Evolutionary conservation across 2,329 filamentous ascomycete genomes (phyloP).

Genomic region (Phoma sp.): DNA sequence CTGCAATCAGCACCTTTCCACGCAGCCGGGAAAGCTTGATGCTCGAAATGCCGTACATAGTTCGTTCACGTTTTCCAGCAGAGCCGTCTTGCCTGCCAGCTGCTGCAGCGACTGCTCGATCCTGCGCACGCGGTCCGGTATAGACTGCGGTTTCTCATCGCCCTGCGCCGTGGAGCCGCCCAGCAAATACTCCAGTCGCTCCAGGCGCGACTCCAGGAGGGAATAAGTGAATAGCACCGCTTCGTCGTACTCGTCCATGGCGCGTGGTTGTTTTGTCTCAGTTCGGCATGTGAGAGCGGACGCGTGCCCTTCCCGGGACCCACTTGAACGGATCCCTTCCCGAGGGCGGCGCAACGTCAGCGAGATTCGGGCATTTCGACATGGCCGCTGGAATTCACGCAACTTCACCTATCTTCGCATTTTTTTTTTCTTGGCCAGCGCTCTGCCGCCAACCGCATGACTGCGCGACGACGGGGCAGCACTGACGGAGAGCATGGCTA

Average conservation of each 20-base stretch:
- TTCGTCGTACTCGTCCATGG: conserved; percentile 49
- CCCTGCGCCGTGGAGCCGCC: conserved; percentile 37
- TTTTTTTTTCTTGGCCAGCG: background rate
- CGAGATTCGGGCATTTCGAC: conserved; percentile 1
- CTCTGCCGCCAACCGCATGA: conserved; percentile 28
- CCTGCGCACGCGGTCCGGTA: conserved; percentile 44
- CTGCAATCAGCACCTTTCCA: conserved; percentile 22
- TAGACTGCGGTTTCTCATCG: conserved; percentile 34
- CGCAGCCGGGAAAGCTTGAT: background rate
- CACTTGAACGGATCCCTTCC: background rate
- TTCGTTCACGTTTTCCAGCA: conserved; percentile 49
- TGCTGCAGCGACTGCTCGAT: conserved; percentile 48
- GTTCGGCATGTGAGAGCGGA: conserved; percentile 18
- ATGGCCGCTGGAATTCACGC: background rate
- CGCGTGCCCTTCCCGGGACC: conserved; percentile 5
- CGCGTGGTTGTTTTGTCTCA: conserved; percentile 14
- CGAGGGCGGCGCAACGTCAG: conserved; percentile 21
- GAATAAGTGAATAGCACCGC: conserved; percentile 50
- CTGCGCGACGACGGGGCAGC: conserved; percentile 24
- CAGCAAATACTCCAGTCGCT: conserved; percentile 52
- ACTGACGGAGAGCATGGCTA: conserved; percentile 46
- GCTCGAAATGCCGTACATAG: conserved; percentile 33
- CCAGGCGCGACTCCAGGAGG: conserved; percentile 53
- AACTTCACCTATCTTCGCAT: background rate
- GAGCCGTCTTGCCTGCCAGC: conserved; percentile 48